Conservation (phyloP, 345 rosid genomes). For the Durio zibethinus region DNA sequence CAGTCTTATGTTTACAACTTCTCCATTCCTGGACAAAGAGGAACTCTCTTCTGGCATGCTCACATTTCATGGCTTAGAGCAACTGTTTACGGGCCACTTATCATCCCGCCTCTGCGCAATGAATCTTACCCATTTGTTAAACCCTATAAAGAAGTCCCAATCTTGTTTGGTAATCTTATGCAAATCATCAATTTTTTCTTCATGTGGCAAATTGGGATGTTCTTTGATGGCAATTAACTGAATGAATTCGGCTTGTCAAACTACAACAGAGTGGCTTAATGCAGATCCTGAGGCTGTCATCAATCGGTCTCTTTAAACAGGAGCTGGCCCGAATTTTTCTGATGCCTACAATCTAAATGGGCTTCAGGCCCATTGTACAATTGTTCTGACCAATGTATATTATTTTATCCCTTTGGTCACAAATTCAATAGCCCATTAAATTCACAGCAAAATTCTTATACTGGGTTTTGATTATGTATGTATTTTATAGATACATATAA, state of each 20-base stretch:
- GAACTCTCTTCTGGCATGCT: slow-evolving; percentile 77
- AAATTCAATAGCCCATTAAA: background rate
- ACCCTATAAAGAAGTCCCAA: slow-evolving; percentile 66
- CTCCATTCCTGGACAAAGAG: slow-evolving; percentile 67
- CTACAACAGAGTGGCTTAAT: slow-evolving; percentile 72
- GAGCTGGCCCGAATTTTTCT: slow-evolving; percentile 67
- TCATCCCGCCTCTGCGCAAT: slow-evolving; percentile 56
- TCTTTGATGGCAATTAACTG: background rate
- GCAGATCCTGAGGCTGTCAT: slow-evolving; percentile 59
- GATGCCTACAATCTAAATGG: slow-evolving; percentile 78
- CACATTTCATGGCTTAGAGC: slow-evolving; percentile 75
- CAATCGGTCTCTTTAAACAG: slow-evolving; percentile 62
- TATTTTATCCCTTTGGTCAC: background rate
- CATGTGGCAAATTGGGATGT: background rate
- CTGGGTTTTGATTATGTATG: background rate
- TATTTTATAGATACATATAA: slow-evolving; percentile 54
- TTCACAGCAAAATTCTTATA: background rate
- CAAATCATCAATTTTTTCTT: background rate
- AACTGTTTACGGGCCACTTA: slow-evolving; percentile 64
- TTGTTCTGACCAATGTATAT: slow-evolving; percentile 58
- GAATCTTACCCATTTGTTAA: slow-evolving; percentile 64
- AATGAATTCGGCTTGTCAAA: background rate
- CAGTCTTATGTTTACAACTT: slow-evolving; percentile 65
- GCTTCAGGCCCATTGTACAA: slow-evolving; percentile 73
- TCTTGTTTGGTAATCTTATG: slow-evolving; percentile 49